Evolutionary conservation across 768 basidiomycete species (phyloP).

Genomic region (Leucocoprinus sp.): DNA sequence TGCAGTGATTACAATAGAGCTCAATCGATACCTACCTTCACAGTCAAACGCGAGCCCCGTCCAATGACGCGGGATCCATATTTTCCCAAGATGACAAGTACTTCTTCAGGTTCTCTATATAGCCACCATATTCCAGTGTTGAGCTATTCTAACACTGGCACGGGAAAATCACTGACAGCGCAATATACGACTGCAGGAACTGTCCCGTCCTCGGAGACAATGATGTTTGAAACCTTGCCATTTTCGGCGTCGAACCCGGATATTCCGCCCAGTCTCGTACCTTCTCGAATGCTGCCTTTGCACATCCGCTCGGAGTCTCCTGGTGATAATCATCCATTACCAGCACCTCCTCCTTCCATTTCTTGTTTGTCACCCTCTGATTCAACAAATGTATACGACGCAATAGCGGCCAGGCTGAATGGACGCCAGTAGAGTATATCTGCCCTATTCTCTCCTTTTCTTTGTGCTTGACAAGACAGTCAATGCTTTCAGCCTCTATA

Average conservation of each 20-base stretch:
- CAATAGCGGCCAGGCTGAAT: background rate
- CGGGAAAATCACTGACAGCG: constrained; percentile 1
- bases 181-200: constrained; percentile 5
- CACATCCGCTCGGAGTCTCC: constrained; percentile 1
- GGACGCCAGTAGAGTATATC: background rate
- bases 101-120: background rate
- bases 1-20: constrained; percentile 9
- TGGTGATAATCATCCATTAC: background rate
- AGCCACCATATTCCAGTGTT: background rate
- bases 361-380: background rate
- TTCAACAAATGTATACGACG: background rate
- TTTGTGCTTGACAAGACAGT: background rate
- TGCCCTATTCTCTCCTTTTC: background rate
- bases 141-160: background rate
- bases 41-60: constrained; percentile 10
- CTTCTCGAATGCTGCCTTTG: background rate
- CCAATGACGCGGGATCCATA: background rate
- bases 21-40: constrained; percentile 16
- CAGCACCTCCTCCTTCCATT: background rate
- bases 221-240: background rate
- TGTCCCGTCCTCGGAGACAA: background rate
- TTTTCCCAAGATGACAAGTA: background rate
- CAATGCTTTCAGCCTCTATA: background rate
- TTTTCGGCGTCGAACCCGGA: background rate
- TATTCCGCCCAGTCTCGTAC: background rate